Evolutionary conservation across 768 basidiomycete genomes (phyloP), one percentile per base, ranked within the genome.

Genomic region (Leucogyrophana mollusca): DNA sequence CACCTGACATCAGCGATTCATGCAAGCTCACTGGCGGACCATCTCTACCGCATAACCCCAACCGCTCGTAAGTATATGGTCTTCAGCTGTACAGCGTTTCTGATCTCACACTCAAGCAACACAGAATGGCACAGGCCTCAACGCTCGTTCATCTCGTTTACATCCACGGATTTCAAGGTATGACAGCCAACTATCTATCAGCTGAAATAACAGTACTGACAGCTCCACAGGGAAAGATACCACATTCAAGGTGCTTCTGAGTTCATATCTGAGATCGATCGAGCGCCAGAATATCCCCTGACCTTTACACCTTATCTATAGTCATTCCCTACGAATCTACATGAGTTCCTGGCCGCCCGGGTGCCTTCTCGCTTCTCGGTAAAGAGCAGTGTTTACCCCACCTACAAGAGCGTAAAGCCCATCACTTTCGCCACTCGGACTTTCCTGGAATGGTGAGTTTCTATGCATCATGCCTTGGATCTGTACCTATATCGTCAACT

Each of bases 91-190:
- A n/a, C n/a, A n/a, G n/a, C n/a, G n/a, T n/a, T n/a, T n/a, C n/a
- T n/a, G n/a, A n/a, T n/a, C n/a, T n/a, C n/a, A n/a, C n/a, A n/a
- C n/a, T n/a, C n/a, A n/a, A n/a, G n/a, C n/a, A n/a, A n/a, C n/a
- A n/a, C n/a, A n/a, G n/a, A n/a, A 30, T 30, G 27, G 13, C 27
- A 30, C 27, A 30, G 27, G 27, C 27, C 27, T 37, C 42, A 43
- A 43, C 42, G 14, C 55, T 74, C 21, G 60, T 80, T 14, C 78
- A 81, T 51, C 55, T 81, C n/a, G 61, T 81, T 34, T 80, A 80
- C 56, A 72, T 81, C 18, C 79, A 81, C 51, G 79, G 79, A 8
- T 81, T 81, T 52, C 74, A 77, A 72, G 78, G 78, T 78, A 62
- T 44, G 35, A 45, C 9, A 27, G 52, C 9, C 20, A n/a, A 36